Conservation (phyloP, 768 basidiomycete species). For the Boletus rubescentipes region DNA sequence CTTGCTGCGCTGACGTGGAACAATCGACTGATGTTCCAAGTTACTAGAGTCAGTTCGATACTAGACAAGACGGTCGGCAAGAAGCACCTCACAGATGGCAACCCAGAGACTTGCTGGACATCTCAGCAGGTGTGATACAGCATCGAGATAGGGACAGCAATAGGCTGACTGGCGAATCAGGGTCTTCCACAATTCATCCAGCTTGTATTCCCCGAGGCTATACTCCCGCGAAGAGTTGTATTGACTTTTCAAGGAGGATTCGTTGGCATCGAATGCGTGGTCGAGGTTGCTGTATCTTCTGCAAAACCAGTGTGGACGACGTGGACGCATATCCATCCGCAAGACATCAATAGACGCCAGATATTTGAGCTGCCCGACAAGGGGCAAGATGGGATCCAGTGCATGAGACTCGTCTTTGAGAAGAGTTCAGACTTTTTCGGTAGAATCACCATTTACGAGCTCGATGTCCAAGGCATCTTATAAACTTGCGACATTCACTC, state of each 20-base stretch:
- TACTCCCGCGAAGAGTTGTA: conserved; percentile 54
- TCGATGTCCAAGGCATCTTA: conserved; percentile 36
- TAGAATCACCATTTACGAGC: conserved; percentile 71
- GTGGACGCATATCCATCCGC: conserved; percentile 64
- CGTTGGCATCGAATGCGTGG: conserved; percentile 63
- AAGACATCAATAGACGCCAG: conserved; percentile 77
- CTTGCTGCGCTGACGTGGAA: conserved; percentile 26
- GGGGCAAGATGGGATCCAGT: conserved; percentile 31
- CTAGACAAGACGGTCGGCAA: conserved; percentile 73
- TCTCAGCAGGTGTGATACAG: conserved; percentile 61
- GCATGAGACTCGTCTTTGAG: conserved; percentile 70
- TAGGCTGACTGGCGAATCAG: conserved; percentile 37
- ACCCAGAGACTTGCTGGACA: conserved; percentile 82
- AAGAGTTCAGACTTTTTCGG: conserved; percentile 87
- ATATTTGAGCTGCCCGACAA: conserved; percentile 50
- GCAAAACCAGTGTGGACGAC: conserved; percentile 46
- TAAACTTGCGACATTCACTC: conserved; percentile 10
- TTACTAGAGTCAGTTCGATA: conserved; percentile 71
- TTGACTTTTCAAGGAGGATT: conserved; percentile 88
- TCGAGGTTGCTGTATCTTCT: conserved; percentile 40
- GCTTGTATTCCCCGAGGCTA: conserved; percentile 49
- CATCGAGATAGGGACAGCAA: not conserved
- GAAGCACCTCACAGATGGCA: conserved; percentile 66
- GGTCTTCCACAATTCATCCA: conserved; percentile 78
- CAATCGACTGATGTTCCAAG: conserved; percentile 5